Percentiles rank a stretch among this genome's conserved stretches.
These are phyloP conservation scores for Verticillium albo-atrum DNA, from an alignment of 2,329 filamentous ascomycete species.

Conservation along the genomic window DNA sequence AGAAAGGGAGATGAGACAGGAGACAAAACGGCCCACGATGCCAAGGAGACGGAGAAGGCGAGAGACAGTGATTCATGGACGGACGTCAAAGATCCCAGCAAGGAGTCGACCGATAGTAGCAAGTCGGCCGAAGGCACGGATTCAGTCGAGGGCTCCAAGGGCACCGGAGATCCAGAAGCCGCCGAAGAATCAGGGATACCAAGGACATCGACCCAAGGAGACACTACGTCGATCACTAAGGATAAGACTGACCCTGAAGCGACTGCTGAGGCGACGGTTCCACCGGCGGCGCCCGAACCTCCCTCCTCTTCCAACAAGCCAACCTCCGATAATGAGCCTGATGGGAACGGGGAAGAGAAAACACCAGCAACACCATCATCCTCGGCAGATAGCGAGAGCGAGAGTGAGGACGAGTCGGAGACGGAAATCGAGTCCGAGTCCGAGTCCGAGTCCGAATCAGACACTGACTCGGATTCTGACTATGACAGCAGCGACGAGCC, in stretches of 20 bases:
- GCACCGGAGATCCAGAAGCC: background rate
- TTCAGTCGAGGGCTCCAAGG: too few species aligned
- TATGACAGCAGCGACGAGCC: conserved; percentile 9
- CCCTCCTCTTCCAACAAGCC: background rate
- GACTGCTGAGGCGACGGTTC: background rate
- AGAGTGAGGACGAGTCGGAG: conserved; percentile 3
- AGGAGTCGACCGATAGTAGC: background rate
- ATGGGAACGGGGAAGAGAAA: background rate
- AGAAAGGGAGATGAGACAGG: background rate
- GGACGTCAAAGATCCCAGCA: background rate
- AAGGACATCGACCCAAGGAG: conserved; percentile 1
- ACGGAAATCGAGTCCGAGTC: conserved; percentile 3
- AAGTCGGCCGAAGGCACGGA: too few species aligned
- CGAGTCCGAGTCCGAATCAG: background rate
- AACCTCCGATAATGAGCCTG: background rate
- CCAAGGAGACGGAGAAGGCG: conserved; percentile 12
- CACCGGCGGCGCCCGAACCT: background rate
- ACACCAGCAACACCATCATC: background rate
- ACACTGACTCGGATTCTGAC: conserved; percentile 3
- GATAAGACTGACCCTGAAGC: background rate
- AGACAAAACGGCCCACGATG: conserved; percentile 7
- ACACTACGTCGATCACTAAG: background rate
- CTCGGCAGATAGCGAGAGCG: background rate
- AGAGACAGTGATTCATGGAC: conserved; percentile 12
- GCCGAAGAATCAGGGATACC: background rate